phyloP scores from a whole-genome alignment of 345 rosid species.

The Syzygium oleosum region DNA sequence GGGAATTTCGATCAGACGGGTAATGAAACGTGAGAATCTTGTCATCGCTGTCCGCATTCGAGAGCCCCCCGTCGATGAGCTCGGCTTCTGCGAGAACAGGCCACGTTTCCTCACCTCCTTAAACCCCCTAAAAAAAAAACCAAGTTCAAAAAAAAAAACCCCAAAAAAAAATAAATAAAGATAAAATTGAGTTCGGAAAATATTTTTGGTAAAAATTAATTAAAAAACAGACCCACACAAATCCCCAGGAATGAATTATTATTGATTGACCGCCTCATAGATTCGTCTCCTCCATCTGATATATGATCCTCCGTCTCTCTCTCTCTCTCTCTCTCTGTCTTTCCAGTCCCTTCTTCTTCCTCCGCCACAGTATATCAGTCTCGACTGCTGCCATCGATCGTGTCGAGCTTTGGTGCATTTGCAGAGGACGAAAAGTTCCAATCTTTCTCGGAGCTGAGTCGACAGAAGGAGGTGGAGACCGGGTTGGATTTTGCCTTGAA shows the following conservation, averaged over 20 bases:
- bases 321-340: background rate
- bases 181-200: background rate
- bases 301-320: background rate
- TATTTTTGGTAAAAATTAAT: background rate
- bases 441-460: background rate
- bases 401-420: background rate
- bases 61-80: conserved; percentile 12
- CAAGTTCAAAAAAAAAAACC: no score
- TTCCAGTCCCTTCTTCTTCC: background rate
- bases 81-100: conserved; percentile 2
- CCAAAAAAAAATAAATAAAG: no score
- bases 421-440: background rate
- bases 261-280: conserved; percentile 19
- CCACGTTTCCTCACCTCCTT: conserved; percentile 11
- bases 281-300: background rate
- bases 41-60: conserved; percentile 16
- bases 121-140: background rate
- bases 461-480: background rate
- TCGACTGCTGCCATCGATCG: background rate
- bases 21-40: conserved; percentile 6
- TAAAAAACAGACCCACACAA: background rate
- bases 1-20: background rate
- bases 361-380: background rate
- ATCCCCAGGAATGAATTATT: background rate
- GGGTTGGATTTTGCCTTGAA: conserved; percentile 1